Percentiles rank a stretch among this genome's conserved stretches.
These are phyloP conservation scores for Cornus suecica DNA, from an alignment of 148 eudicot genomes.

Conservation along the genomic window DNA sequence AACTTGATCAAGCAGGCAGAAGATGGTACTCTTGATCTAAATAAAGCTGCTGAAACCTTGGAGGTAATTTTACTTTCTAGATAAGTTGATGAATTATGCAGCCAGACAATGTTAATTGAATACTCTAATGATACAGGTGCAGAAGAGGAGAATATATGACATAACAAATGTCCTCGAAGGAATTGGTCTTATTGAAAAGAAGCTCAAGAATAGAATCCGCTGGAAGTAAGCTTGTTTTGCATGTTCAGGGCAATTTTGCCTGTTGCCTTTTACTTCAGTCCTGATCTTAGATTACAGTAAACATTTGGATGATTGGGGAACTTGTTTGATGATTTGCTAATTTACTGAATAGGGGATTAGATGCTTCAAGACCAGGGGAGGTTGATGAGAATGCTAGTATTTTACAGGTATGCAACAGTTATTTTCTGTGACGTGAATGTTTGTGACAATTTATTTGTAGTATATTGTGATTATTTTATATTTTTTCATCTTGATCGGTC, in stretches of 20 bases:
- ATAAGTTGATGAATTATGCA: background rate
- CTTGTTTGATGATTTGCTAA: conserved; percentile 17
- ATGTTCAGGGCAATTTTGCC: background rate
- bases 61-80: conserved; percentile 47
- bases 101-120: background rate
- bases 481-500: background rate
- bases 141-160: conserved; percentile 91
- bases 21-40: conserved; percentile 93
- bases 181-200: conserved; percentile 96
- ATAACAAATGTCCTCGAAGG: conserved; percentile 98
- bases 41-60: conserved; percentile 86
- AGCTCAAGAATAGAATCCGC: conserved; percentile 86
- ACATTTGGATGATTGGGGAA: conserved; percentile 11
- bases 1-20: conserved; percentile 86
- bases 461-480: background rate
- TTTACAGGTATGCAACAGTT: conserved; percentile 55
- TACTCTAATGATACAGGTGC: conserved; percentile 46
- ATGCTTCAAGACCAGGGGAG: conserved; percentile 76
- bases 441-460: background rate
- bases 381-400: conserved; percentile 48
- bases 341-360: conserved; percentile 72
- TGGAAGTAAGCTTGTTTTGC: conserved; percentile 73
- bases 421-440: background rate
- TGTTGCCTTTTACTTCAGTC: background rate
- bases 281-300: background rate